A percentile compares a stretch with the other conserved stretches of the same genome.
phyloP scores from a whole-genome alignment of 1,284 basidiomycete species.

The Ceratorhiza oryzae-sativae region DNA sequence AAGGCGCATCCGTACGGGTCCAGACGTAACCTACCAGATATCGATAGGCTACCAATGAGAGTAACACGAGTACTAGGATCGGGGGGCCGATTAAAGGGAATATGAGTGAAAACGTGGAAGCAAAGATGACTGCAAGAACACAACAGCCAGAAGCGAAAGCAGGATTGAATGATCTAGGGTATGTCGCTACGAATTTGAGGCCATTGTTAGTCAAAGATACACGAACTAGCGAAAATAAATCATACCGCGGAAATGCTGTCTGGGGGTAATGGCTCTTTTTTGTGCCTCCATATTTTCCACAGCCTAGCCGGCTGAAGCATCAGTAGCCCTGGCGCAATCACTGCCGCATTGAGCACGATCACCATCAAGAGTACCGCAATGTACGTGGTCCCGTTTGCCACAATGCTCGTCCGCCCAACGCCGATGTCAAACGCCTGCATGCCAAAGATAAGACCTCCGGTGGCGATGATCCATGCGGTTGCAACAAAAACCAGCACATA shows the following conservation, averaged over 20 bases:
- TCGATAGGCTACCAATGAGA: constrained; percentile 75
- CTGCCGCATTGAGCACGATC: constrained; percentile 69
- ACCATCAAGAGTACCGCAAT: constrained; percentile 69
- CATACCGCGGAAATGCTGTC: constrained; percentile 79
- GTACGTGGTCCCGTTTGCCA: constrained; percentile 75
- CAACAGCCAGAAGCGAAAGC: constrained; percentile 69
- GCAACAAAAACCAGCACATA: constrained; percentile 64
- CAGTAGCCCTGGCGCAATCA: constrained; percentile 72
- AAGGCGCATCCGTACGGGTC: constrained; percentile 66
- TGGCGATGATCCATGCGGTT: constrained; percentile 66
- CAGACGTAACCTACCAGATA: constrained; percentile 79
- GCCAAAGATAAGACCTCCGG: constrained; percentile 72
- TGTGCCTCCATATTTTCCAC: constrained; percentile 63
- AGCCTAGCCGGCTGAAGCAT: constrained; percentile 72
- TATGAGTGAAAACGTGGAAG: constrained; percentile 71
- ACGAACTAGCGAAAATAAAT: no score
- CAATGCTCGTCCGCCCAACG: constrained; percentile 47
- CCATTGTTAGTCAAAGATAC: background rate
- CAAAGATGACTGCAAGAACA: constrained; percentile 72
- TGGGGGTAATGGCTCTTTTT: constrained; percentile 69
- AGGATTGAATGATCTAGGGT: constrained; percentile 74
- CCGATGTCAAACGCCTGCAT: constrained; percentile 61
- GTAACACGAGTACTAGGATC: constrained; percentile 67
- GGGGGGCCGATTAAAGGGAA: constrained; percentile 80
- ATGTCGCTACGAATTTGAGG: constrained; percentile 61